A percentile compares a stretch with the other conserved stretches of the same genome.
Evolutionary conservation across 2,329 filamentous ascomycete genomes (phyloP).

Genomic region (Purpureocillium takamizusanense): DNA sequence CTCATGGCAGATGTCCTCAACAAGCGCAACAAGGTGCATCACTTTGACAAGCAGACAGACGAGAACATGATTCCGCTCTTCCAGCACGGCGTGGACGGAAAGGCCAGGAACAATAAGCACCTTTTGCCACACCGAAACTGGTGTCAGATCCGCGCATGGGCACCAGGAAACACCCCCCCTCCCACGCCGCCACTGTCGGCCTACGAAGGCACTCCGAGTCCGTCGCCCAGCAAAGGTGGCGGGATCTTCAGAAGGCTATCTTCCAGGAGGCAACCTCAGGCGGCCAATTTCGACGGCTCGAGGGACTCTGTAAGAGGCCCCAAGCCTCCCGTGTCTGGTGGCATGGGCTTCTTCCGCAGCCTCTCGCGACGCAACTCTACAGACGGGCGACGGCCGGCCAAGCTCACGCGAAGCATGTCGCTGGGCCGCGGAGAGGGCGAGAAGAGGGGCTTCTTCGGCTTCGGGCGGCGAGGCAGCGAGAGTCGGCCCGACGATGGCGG

Average conservation of each 20-base stretch:
- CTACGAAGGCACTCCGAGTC: slow-evolving; percentile 31
- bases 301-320: slow-evolving; percentile 30
- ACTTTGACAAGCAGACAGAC: slow-evolving; percentile 69
- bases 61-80: slow-evolving; percentile 97
- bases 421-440: slow-evolving; percentile 45
- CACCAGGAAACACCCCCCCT: slow-evolving; percentile 67
- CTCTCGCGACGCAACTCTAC: slow-evolving; percentile 26
- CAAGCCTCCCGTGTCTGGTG: slow-evolving; percentile 39
- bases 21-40: slow-evolving; percentile 76
- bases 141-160: slow-evolving; percentile 84
- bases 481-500: slow-evolving; percentile 37
- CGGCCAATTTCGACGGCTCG: slow-evolving; percentile 26
- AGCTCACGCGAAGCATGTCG: slow-evolving; percentile 51
- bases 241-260: slow-evolving; percentile 39
- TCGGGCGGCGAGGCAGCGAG: slow-evolving; percentile 31
- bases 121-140: slow-evolving; percentile 87
- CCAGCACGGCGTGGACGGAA: slow-evolving; percentile 78
- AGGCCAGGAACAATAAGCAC: slow-evolving; percentile 81
- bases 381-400: slow-evolving; percentile 26
- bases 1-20: slow-evolving; percentile 87
- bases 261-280: slow-evolving; percentile 22
- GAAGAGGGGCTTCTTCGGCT: slow-evolving; percentile 30
- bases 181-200: slow-evolving; percentile 51
- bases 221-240: slow-evolving; percentile 21
- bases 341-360: slow-evolving; percentile 33